These are phyloP conservation scores for Tillandsia fasciculata DNA, from an alignment of 176 grass and related monocot genomes.

Conservation along the genomic window DNA sequence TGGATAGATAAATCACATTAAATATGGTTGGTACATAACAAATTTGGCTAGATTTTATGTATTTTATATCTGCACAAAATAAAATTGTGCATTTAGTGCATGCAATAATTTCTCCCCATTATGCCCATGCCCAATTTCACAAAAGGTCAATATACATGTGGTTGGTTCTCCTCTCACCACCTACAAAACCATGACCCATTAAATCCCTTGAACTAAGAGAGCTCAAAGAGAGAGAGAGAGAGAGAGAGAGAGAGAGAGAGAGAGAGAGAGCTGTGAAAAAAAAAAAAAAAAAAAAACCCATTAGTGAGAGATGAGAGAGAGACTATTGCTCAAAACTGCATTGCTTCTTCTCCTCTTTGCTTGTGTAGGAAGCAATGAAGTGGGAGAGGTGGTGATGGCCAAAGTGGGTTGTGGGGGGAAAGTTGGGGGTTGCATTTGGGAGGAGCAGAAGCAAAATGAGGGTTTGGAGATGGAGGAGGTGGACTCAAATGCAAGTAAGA, in stretches of 20 bases:
- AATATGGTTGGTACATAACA: too few relatives aligned
- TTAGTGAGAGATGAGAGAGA: not conserved
- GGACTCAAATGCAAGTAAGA: conserved; percentile 3
- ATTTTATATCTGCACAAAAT: too few relatives aligned
- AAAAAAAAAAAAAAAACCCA: not conserved
- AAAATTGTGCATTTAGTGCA: too few relatives aligned
- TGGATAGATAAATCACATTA: too few relatives aligned
- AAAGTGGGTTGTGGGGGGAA: not conserved
- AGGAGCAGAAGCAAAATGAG: not conserved
- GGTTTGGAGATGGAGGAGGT: conserved; percentile 2
- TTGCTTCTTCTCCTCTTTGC: conserved; percentile 1
- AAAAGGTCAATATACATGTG: conserved; percentile 1
- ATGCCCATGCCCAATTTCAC: not conserved
- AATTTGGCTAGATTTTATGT: too few relatives aligned
- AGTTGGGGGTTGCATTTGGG: not conserved
- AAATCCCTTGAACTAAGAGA: not conserved
- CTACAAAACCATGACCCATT: not conserved
- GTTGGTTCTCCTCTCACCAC: not conserved
- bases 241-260: not conserved
- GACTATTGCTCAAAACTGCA: not conserved
- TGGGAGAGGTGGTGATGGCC: not conserved
- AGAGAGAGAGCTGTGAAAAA: not conserved
- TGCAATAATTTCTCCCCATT: too few relatives aligned
- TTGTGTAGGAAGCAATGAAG: not conserved
- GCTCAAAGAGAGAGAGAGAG: not conserved